Conservation (phyloP, 208 protist genomes). For the Paratrypanosoma confusum region DNA sequence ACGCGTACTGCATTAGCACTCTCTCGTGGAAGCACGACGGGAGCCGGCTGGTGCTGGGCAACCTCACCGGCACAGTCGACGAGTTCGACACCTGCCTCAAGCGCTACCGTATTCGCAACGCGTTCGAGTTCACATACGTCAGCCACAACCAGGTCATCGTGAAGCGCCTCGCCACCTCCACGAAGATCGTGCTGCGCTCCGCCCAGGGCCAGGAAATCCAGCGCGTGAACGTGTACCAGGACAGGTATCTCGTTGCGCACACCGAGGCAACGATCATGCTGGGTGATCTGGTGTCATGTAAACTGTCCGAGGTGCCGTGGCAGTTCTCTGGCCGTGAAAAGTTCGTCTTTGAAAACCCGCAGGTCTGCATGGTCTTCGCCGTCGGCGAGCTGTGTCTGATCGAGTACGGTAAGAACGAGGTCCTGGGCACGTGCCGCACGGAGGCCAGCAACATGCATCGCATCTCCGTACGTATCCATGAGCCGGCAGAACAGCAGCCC, state of each 20-base stretch:
- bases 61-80: constrained; percentile 90
- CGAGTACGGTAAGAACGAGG: constrained; percentile 94
- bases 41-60: constrained; percentile 87
- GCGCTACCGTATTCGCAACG: constrained; percentile 88
- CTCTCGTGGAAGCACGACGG: constrained; percentile 93
- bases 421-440: constrained; percentile 93
- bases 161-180: constrained; percentile 86
- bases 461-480: constrained; percentile 85
- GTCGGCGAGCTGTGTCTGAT: constrained; percentile 95
- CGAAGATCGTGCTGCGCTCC: constrained; percentile 90
- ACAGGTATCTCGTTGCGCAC: constrained; percentile 93
- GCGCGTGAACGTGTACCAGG: constrained; percentile 94
- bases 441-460: constrained; percentile 93
- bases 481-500: constrained; percentile 13
- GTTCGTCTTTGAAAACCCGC: constrained; percentile 95
- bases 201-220: constrained; percentile 91
- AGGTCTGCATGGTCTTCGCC: constrained; percentile 95
- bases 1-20: constrained; percentile 87
- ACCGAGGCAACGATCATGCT: constrained; percentile 94
- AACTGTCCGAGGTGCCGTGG: constrained; percentile 92
- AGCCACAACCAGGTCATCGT: constrained; percentile 94
- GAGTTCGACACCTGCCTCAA: constrained; percentile 94
- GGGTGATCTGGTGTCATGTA: constrained; percentile 91
- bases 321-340: constrained; percentile 83
- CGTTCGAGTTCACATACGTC: constrained; percentile 98